Evolutionary conservation across 2,329 filamentous ascomycete genomes (phyloP).

Genomic region (Exophiala aquamarina): DNA sequence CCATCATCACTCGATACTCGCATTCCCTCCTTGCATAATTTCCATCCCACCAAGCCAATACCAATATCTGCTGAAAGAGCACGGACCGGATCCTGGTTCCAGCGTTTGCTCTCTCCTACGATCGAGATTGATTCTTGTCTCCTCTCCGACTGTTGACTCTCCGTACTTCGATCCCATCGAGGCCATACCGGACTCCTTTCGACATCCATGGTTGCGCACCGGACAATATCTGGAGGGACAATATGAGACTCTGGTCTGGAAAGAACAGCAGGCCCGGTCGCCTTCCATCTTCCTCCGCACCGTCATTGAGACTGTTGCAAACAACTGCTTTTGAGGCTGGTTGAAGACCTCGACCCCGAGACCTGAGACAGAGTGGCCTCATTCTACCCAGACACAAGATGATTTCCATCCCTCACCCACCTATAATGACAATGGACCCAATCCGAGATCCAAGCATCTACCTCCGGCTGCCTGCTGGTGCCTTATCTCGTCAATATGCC

Average conservation of each 20-base stretch:
- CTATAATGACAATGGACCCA: slow-evolving; percentile 15
- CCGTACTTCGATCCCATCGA: background rate
- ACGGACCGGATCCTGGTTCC: background rate
- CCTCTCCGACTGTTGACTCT: background rate
- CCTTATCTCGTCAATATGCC: slow-evolving; percentile 24
- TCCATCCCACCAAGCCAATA: background rate
- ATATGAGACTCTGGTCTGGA: slow-evolving; percentile 20
- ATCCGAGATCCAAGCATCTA: slow-evolving; percentile 16
- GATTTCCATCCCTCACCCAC: slow-evolving; percentile 18
- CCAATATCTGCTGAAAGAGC: background rate
- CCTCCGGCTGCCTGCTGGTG: slow-evolving; percentile 10
- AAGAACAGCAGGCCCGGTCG: slow-evolving; percentile 22
- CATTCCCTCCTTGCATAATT: background rate
- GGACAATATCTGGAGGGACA: slow-evolving; percentile 19
- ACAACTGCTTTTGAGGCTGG: slow-evolving; percentile 18
- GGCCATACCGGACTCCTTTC: background rate
- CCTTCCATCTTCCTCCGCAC: slow-evolving; percentile 18
- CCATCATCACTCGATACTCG: too few species aligned
- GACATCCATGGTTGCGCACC: slow-evolving; percentile 18
- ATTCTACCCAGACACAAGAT: too few species aligned
- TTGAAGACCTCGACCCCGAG: slow-evolving; percentile 10
- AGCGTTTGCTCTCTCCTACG: too few species aligned
- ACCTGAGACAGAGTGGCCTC: too few species aligned
- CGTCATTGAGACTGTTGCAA: slow-evolving; percentile 13
- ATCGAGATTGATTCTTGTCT: too few species aligned